These are phyloP conservation scores for Xerocomus potaroensis DNA, from an alignment of 768 basidiomycete genomes.

Conservation along the genomic window DNA sequence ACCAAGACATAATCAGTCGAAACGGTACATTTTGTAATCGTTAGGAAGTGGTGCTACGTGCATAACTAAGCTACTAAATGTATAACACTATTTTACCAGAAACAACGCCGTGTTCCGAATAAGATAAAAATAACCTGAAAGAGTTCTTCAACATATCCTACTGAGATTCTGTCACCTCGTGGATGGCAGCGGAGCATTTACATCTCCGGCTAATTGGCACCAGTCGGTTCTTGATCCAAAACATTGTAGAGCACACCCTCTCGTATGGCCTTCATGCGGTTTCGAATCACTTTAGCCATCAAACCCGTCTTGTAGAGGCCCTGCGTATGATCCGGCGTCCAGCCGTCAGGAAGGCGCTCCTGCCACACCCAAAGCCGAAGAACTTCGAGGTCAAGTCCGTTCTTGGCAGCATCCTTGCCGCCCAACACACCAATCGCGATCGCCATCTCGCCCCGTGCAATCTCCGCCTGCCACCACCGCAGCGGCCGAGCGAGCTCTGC, in stretches of 20 bases:
- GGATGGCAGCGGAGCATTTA: neutral
- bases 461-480: conserved; percentile 45
- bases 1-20: too few species aligned
- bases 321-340: conserved; percentile 33
- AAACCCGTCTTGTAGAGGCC: conserved; percentile 22
- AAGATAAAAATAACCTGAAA: neutral
- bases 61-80: neutral
- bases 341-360: conserved; percentile 47
- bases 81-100: neutral
- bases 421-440: conserved; percentile 52
- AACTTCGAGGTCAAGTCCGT: conserved; percentile 44
- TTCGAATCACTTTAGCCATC: conserved; percentile 26
- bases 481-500: conserved; percentile 33
- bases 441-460: conserved; percentile 65
- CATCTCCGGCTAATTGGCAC: neutral
- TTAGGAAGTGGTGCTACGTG: neutral
- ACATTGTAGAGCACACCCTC: conserved; percentile 13
- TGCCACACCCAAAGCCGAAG: conserved; percentile 48
- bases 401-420: conserved; percentile 32
- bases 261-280: conserved; percentile 24
- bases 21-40: neutral
- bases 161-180: too few species aligned
- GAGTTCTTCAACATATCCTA: neutral
- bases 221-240: conserved; percentile 15
- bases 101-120: neutral